Conservation (phyloP, 768 basidiomycete genomes). For the Boletus sp. region DNA sequence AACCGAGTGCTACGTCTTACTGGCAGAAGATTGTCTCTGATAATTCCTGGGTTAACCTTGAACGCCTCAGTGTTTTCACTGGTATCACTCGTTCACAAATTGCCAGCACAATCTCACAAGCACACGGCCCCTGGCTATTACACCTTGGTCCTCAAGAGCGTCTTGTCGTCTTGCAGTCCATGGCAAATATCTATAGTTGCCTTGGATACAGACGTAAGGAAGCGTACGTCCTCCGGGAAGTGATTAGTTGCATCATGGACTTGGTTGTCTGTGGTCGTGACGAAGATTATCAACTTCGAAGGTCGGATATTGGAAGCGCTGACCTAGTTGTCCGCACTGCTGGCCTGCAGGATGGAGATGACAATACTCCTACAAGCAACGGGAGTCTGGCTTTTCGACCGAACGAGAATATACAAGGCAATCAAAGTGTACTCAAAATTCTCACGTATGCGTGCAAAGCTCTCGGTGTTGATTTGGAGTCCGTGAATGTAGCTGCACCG, state of each 20-base stretch:
- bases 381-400: slow-evolving; percentile 68
- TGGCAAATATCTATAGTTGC: slow-evolving; percentile 73
- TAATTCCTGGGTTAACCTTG: slow-evolving; percentile 49
- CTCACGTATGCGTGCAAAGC: slow-evolving; percentile 72
- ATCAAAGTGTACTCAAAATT: slow-evolving; percentile 72
- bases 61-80: slow-evolving; percentile 65
- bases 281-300: slow-evolving; percentile 54
- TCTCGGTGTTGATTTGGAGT: slow-evolving; percentile 78
- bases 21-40: slow-evolving; percentile 57
- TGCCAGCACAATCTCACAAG: slow-evolving; percentile 58
- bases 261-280: slow-evolving; percentile 82
- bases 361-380: slow-evolving; percentile 19
- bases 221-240: slow-evolving; percentile 79
- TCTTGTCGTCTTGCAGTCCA: slow-evolving; percentile 62
- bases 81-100: slow-evolving; percentile 70
- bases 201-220: slow-evolving; percentile 88
- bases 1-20: slow-evolving; percentile 55
- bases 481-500: slow-evolving; percentile 50
- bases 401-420: slow-evolving; percentile 75
- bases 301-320: slow-evolving; percentile 32
- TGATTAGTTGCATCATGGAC: slow-evolving; percentile 81
- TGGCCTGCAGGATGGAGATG: slow-evolving; percentile 33
- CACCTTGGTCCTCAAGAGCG: slow-evolving; percentile 77
- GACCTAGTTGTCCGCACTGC: slow-evolving; percentile 50
- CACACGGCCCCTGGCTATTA: slow-evolving; percentile 85